phyloP scores from a whole-genome alignment of 139 green algal genomes.

The Chloropicon primus region DNA sequence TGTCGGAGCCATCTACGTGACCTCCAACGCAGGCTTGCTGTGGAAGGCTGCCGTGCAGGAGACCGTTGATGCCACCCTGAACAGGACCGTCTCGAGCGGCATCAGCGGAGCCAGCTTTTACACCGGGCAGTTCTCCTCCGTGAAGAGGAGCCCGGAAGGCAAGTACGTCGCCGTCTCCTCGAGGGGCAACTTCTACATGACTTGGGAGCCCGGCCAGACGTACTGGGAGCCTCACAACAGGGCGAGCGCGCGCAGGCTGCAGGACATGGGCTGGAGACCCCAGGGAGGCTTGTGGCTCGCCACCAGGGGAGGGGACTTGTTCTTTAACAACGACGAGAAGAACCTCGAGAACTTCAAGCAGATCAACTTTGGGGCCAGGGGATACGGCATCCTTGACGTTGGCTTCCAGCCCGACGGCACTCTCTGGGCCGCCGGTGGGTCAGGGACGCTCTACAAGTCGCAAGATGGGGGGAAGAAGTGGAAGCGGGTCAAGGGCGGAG shows the following conservation, averaged over 20 bases:
- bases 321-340: slow-evolving; percentile 30
- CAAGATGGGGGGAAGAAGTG: slow-evolving; percentile 82
- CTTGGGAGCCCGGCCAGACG: slow-evolving; percentile 79
- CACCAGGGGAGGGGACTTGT: slow-evolving; percentile 81
- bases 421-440: slow-evolving; percentile 78
- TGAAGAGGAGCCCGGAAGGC: slow-evolving; percentile 55
- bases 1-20: slow-evolving; percentile 96
- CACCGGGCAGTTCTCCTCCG: slow-evolving; percentile 86
- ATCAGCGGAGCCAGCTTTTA: slow-evolving; percentile 96
- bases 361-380: slow-evolving; percentile 62
- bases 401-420: slow-evolving; percentile 30
- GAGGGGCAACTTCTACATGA: slow-evolving; percentile 99
- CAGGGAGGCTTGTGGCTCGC: slow-evolving; percentile 79
- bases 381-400: slow-evolving; percentile 90
- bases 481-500: slow-evolving; percentile 72
- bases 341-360: slow-evolving; percentile 62
- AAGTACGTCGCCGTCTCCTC: slow-evolving; percentile 88
- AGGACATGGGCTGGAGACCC: slow-evolving; percentile 89
- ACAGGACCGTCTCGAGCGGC: slow-evolving; percentile 81
- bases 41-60: slow-evolving; percentile 96
- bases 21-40: slow-evolving; percentile 78
- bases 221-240: slow-evolving; percentile 93
- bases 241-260: slow-evolving; percentile 66
- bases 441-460: slow-evolving; percentile 79
- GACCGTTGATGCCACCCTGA: slow-evolving; percentile 96